Evolutionary conservation across 2,329 filamentous ascomycete genomes (phyloP), one percentile per base, ranked within the genome.

Genomic region (Cordyceps cicadae): DNA sequence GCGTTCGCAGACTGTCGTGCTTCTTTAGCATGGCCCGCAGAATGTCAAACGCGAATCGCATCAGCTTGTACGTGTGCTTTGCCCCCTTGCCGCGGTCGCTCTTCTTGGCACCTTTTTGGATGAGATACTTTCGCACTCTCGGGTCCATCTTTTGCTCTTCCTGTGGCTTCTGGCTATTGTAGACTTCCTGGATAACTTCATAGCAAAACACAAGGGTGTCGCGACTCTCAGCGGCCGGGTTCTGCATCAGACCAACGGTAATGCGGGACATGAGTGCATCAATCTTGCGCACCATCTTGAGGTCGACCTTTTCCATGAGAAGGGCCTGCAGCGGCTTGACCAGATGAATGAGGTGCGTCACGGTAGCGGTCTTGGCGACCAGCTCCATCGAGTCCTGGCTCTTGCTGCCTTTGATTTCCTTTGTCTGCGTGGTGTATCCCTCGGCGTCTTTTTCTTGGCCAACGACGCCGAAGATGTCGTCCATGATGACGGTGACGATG

Each of bases 351-450:
- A 97, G 81, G 61, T 87, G 85, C 56, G 76, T 79, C 26, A 97
- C 79, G 1, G 92, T 93, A 1, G 90, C 87, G 53, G 87, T 92
- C 69, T 87, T 90, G 29, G 94, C 89, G 65, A 97, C 81, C 17
- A 97, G 79, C 72, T 97, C 93, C 87, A 97, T 95, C 0, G 94
- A 96, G 70, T 99, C 95, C 69, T 92, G 96, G 70, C 92, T 97
- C 79, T 97, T 99, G 79, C 90, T 97, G 73, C 90, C 94, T 78
- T 96, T 97, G 61, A 99, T 88, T 75, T 99, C 94, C 74, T 95
- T 96, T 87, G 95, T 97, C 73, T 93, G 89, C 71, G 87, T 96
- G 60, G 88, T 87, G 71, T 99, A 99, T 58, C 92, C 94, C 67
- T 97, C 92, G 0, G 93, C 93, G 68, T 99, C 94, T 74, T 99